Evolutionary conservation across 768 basidiomycete genomes (phyloP).

Genomic region (Serendipita vermifera): DNA sequence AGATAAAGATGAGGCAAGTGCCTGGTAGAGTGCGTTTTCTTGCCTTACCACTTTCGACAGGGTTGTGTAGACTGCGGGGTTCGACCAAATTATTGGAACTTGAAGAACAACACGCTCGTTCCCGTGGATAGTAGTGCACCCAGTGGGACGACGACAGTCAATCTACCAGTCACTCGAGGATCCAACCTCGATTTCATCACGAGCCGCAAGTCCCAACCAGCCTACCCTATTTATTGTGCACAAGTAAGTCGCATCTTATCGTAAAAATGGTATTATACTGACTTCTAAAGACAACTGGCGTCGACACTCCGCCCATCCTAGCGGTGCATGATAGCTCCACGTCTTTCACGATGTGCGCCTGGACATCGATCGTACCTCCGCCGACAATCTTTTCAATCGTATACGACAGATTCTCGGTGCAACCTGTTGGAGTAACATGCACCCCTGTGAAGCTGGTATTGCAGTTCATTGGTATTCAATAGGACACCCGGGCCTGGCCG

Average conservation of each 20-base stretch:
- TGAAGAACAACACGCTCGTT: not conserved
- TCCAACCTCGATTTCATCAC: not conserved
- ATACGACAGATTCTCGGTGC: not conserved
- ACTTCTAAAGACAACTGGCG: not conserved
- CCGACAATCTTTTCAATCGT: not conserved
- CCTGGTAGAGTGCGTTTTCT: not conserved
- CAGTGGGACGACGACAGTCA: not conserved
- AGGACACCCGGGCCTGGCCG: not conserved
- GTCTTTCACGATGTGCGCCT: not conserved
- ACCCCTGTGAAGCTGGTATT: not conserved
- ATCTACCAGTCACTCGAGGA: not conserved
- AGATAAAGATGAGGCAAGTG: not conserved
- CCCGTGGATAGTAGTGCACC: not conserved
- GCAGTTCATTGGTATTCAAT: not conserved
- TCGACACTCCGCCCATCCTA: not conserved
- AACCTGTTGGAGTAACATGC: not conserved
- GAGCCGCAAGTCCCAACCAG: not conserved
- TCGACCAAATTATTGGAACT: not conserved
- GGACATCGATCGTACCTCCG: not conserved
- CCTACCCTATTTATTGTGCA: conserved; percentile 3
- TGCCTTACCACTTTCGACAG: not conserved
- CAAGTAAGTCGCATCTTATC: not conserved
- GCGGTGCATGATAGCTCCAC: not conserved
- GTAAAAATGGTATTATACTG: not conserved
- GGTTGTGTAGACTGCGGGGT: not conserved